These are phyloP conservation scores for Pugionium cornutum DNA, from an alignment of 345 rosid species.

Conservation along the genomic window DNA sequence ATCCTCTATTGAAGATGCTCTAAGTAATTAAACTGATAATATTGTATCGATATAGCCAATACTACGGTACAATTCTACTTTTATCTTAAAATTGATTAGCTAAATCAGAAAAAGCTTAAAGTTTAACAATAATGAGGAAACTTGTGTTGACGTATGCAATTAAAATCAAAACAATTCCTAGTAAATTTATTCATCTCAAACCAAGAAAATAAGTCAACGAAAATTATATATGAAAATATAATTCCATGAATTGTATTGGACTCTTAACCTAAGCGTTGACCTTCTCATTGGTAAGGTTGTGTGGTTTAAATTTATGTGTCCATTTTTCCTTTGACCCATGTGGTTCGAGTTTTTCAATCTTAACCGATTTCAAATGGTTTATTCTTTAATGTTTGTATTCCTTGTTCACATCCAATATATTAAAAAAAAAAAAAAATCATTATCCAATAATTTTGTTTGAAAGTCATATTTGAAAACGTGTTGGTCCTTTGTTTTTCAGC, in stretches of 20 bases:
- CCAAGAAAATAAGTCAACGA: too few relatives aligned
- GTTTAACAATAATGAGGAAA: background rate
- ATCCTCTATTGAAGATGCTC: too few relatives aligned
- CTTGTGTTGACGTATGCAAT: background rate
- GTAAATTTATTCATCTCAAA: background rate
- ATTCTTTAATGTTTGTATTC: constrained; percentile 22
- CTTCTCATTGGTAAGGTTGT: constrained; percentile 7
- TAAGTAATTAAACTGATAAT: background rate
- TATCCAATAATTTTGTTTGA: too few relatives aligned
- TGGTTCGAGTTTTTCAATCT: constrained; percentile 8
- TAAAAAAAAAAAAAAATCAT: too few relatives aligned
- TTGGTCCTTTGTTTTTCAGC: too few relatives aligned
- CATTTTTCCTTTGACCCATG: constrained; percentile 20
- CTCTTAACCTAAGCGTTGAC: constrained; percentile 24
- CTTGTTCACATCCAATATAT: constrained; percentile 3
- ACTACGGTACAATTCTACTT: background rate
- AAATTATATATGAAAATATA: too few relatives aligned
- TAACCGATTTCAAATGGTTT: constrained; percentile 11
- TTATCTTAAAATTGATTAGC: background rate
- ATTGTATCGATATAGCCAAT: background rate
- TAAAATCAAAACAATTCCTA: background rate
- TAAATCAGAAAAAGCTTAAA: background rate
- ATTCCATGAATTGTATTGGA: background rate
- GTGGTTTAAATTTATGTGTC: constrained; percentile 18
- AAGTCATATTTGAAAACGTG: too few relatives aligned